phyloP scores from a whole-genome alignment of 306 rosid genomes.

The Acacia acuminata region DNA sequence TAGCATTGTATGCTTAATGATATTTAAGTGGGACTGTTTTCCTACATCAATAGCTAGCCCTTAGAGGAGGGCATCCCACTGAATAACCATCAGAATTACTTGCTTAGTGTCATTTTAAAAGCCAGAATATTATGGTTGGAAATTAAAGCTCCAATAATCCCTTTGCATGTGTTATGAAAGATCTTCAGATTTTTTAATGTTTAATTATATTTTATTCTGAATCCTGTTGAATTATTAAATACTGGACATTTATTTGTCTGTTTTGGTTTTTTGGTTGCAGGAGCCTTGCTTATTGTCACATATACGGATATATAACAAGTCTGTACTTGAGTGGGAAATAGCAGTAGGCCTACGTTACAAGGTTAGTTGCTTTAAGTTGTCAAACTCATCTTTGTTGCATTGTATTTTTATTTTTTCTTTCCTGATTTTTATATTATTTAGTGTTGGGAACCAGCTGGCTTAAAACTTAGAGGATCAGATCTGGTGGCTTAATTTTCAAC shows the following conservation, averaged over 20 bases:
- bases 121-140: not conserved
- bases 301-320: conserved; percentile 86
- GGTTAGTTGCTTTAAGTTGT: conserved; percentile 50
- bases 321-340: conserved; percentile 97
- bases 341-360: conserved; percentile 91
- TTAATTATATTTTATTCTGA: not conserved
- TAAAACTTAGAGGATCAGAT: not conserved
- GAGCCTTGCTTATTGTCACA: conserved; percentile 90
- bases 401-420: not conserved
- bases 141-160: not conserved
- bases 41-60: not conserved
- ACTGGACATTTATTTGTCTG: not conserved
- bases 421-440: not conserved
- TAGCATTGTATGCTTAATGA: not conserved
- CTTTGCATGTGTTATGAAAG: not conserved
- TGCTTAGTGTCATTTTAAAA: not conserved
- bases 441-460: not conserved
- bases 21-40: not conserved
- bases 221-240: conserved; percentile 22
- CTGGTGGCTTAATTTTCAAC: not conserved
- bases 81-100: not conserved
- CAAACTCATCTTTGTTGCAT: not conserved
- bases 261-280: conserved; percentile 36
- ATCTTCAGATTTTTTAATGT: too few species aligned
- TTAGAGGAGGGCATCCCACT: not conserved